Base-by-base conservation (phyloP, 164 flowering plant genomes). In the Tetrastigma voinierianum region DNA sequence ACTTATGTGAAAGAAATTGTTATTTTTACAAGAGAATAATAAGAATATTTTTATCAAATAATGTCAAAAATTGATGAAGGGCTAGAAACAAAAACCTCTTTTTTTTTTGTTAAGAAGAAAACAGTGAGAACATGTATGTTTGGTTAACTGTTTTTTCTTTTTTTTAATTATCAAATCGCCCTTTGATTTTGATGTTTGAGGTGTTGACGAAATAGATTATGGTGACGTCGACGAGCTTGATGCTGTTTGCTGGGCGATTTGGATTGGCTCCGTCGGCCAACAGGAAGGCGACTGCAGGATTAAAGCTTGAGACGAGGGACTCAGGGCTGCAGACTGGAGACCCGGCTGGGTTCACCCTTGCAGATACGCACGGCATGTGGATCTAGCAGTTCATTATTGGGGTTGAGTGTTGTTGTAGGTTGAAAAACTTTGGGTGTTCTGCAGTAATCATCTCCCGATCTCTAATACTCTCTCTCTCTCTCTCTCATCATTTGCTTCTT, bases 261-360 rank as follows among this genome's bases (percentile, higher is more conserved):
- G 98, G 97, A 57, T 58, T 94, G 64, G 97, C 97, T 15, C 98
- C 98, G 56, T 90, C 98, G 9, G 98, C 98, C 16, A 94, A 94
- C 86, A 81, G 93, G 87, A 91, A 85, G 80, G 79, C 98, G 0
- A 94, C 97, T 0, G 98, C 97, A 6, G 97, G 97, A 4, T 67
- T 94, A 72, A 89, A 88, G 84, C 87, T 94, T 8, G 98, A 90
- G 65, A 75, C 19, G 0, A 86, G 97, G 86, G 96, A 91, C 59
- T 91, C 98, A 0, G 97, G 98, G 1, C 77, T 94, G 25, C 98
- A 94, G 67, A 90, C 97, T 4, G 96, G 93, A n/a, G 97, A 94
- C 83, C 97, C 98, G 4, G 98, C 97, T 57, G 98, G 97, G 4
- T 91, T 94, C 75, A 91, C 97, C 2, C 84, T 87, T 23, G 97